Evolutionary conservation across 352 stramenopile species (phyloP).

Genomic region (Pythium apleroticum): DNA sequence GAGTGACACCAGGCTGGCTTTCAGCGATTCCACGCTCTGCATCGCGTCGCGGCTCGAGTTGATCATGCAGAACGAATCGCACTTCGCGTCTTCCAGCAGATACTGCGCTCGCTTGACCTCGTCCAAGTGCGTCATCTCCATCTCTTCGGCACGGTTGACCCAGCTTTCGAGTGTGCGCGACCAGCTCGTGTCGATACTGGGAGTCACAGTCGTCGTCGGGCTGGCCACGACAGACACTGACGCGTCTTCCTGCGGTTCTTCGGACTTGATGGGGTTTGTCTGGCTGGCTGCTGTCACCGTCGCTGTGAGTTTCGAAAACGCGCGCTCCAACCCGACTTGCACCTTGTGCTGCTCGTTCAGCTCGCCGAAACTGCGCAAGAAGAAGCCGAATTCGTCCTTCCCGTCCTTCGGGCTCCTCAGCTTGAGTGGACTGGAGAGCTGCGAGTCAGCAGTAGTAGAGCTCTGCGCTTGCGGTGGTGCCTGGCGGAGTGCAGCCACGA

Average conservation of each 20-base stretch:
- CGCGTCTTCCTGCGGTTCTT: neutral
- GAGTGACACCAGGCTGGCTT: slow-evolving; percentile 62
- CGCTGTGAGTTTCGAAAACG: slow-evolving; percentile 32
- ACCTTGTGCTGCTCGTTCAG: slow-evolving; percentile 54
- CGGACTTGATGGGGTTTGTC: neutral
- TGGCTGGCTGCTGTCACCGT: slow-evolving; percentile 8
- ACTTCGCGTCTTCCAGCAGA: slow-evolving; percentile 60
- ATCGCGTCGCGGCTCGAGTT: slow-evolving; percentile 61
- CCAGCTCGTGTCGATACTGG: slow-evolving; percentile 20
- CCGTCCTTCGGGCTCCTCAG: slow-evolving; percentile 11
- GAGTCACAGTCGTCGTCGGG: slow-evolving; percentile 25
- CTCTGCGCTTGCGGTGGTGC: slow-evolving; percentile 18
- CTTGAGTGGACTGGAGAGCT: slow-evolving; percentile 20
- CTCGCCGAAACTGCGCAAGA: slow-evolving; percentile 69
- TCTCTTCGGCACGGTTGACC: slow-evolving; percentile 63
- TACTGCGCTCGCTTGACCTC: slow-evolving; percentile 74
- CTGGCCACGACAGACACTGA: slow-evolving; percentile 5
- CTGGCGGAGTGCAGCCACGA: slow-evolving; percentile 54
- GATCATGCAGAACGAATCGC: slow-evolving; percentile 60
- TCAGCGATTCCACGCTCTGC: slow-evolving; percentile 64
- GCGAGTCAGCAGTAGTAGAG: neutral
- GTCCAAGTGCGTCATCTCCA: slow-evolving; percentile 70
- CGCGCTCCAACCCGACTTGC: slow-evolving; percentile 43
- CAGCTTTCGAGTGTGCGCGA: slow-evolving; percentile 57
- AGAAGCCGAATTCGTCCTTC: slow-evolving; percentile 71